Evolutionary conservation across 257 asterid species (phyloP).

Genomic region (Nicotiana sylvestris): DNA sequence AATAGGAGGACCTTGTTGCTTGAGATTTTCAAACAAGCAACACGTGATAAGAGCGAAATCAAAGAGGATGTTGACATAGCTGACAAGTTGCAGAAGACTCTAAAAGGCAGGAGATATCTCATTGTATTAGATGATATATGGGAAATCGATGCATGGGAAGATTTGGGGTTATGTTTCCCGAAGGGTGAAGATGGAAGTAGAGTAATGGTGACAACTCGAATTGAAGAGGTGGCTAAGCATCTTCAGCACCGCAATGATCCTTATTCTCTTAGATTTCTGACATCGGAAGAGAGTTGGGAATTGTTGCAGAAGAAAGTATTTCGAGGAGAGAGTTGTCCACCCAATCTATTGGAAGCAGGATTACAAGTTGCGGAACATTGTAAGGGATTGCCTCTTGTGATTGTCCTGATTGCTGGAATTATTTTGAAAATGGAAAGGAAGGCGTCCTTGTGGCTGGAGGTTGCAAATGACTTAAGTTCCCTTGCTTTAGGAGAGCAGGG

Average conservation of each 20-base stretch:
- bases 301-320: not conserved
- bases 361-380: not conserved
- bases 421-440: not conserved
- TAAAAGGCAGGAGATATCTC: not conserved
- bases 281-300: not conserved
- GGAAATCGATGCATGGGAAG: not conserved
- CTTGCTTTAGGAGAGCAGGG: not conserved
- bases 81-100: not conserved
- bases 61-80: not conserved
- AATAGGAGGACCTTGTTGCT: not conserved
- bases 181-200: not conserved
- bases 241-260: not conserved
- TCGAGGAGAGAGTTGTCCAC: not conserved
- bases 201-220: not conserved
- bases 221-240: not conserved
- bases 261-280: not conserved
- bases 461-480: not conserved
- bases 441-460: not conserved
- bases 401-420: not conserved
- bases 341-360: not conserved
- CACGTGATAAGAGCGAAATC: accelerated
- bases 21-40: not conserved
- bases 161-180: not conserved
- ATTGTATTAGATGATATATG: not conserved
- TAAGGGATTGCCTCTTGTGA: not conserved